Evolutionary conservation across 495 filamentous ascomycete species (phyloP), one percentile per base, ranked within the genome.

Genomic region (Acidiella bohemica): DNA sequence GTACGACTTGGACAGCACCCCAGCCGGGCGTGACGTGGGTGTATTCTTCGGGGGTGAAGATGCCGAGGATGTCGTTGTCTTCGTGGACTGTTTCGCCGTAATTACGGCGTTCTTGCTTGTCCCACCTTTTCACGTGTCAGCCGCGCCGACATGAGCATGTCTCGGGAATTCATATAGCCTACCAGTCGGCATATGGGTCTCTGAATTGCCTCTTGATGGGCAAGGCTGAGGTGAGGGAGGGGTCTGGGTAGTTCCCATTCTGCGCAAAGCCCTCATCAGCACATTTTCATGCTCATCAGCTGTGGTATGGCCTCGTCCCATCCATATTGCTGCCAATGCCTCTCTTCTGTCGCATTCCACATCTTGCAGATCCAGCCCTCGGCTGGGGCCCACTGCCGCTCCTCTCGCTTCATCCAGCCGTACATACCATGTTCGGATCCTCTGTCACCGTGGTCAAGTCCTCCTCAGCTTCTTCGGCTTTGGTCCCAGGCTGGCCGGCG

Each of bases 21-120:
- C 78, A 83, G 51, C 73, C 68, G 19, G 87, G 58, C 28, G 68
- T 72, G 45, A 79, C 73, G 65, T 90, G 87, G 18, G 75, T 87
- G 63, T 99, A 96, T 49, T 87, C 80, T 54, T 94, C 75, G 1
- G 82, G 73, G 36, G 80, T 78, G 65, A 99, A 88, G 41, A 93
- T 77, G 54, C 88, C 87, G 16, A 96, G 70, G 39, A 94, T 76
- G 59, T 99, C 92, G 56, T 96, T 78, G 61, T 99, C 92, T 63
- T 99, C 92, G 60, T 99, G 88, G 20, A 93, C 75, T 3, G 86
- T 81, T 62, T 99, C 92, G 53, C 85, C 85, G 52, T 78, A 99
- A 67, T 96, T 94, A 42, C 87, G 77, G 52, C 87, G 80, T 59
- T 94, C 88, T 57, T 96, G 87, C 67, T 84, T 80, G 61, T 96